A percentile compares a stretch with the other conserved stretches of the same genome.
These are phyloP conservation scores for Schizonepeta tenuifolia DNA, from an alignment of 257 asterid species.

Conservation along the genomic window DNA sequence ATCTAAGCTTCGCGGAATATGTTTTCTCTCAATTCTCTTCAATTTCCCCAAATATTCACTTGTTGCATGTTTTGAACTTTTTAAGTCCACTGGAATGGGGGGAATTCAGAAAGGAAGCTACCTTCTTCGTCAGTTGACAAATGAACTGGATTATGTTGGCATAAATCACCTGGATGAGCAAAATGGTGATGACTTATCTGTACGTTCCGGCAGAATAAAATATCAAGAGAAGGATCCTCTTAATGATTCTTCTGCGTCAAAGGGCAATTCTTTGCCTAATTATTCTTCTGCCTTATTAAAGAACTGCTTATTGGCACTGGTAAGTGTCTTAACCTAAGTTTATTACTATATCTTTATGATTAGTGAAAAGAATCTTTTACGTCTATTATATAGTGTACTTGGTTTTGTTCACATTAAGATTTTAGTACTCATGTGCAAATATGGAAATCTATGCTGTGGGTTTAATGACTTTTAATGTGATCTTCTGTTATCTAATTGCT, in stretches of 20 bases:
- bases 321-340: constrained; percentile 42
- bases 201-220: constrained; percentile 39
- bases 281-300: constrained; percentile 37
- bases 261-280: constrained; percentile 39
- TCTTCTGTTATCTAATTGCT: constrained; percentile 3
- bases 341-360: constrained; percentile 13
- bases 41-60: constrained; percentile 66
- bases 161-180: constrained; percentile 35
- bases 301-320: constrained; percentile 79
- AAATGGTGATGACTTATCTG: constrained; percentile 38
- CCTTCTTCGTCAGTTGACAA: constrained; percentile 71
- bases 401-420: neutral
- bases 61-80: constrained; percentile 76
- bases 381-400: constrained; percentile 25
- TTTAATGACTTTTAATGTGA: constrained; percentile 11
- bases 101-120: constrained; percentile 61
- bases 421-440: neutral
- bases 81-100: constrained; percentile 53
- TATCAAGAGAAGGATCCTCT: constrained; percentile 42
- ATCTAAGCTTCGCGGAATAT: constrained; percentile 64
- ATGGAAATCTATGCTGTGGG: constrained; percentile 3
- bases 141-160: constrained; percentile 52
- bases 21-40: constrained; percentile 69
- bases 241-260: constrained; percentile 39
- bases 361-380: neutral